Percentiles rank a stretch among this genome's conserved stretches.
These are phyloP conservation scores for Begonia loranthoides DNA, from an alignment of 306 rosid genomes.

Conservation along the genomic window DNA sequence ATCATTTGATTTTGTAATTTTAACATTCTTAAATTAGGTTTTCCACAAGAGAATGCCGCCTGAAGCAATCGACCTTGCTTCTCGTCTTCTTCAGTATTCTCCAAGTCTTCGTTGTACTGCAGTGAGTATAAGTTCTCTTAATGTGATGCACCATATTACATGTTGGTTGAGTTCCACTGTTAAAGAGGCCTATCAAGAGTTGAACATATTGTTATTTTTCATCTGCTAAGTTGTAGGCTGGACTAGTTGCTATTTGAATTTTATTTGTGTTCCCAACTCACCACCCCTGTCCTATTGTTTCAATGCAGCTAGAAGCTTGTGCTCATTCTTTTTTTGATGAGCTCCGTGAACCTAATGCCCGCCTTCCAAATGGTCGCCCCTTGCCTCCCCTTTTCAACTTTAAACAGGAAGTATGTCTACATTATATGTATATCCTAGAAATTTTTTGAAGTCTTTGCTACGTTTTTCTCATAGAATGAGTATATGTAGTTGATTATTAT, in stretches of 20 bases:
- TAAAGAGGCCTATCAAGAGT: no score
- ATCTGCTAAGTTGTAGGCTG: no score
- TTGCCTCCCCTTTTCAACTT: constrained; percentile 83
- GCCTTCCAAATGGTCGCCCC: constrained; percentile 75
- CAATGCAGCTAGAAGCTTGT: constrained; percentile 82
- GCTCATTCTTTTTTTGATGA: constrained; percentile 88
- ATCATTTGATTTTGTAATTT: constrained; percentile 5
- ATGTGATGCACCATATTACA: no score
- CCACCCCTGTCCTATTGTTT: constrained; percentile 7
- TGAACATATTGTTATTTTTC: no score
- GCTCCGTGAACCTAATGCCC: constrained; percentile 77
- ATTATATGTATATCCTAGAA: no score
- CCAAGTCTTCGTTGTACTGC: constrained; percentile 91
- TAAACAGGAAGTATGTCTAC: constrained; percentile 68
- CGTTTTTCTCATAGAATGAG: no score
- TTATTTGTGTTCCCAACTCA: neutral
- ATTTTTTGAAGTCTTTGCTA: no score
- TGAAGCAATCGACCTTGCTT: constrained; percentile 94
- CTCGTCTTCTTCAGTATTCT: constrained; percentile 95
- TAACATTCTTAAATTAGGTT: constrained; percentile 36
- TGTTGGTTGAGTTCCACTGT: no score
- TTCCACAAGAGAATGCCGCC: constrained; percentile 95
- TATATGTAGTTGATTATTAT: no score
- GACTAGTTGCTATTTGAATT: neutral
- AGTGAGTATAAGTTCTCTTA: constrained; percentile 27